These are phyloP conservation scores for Emergomyces orientalis DNA, from an alignment of 2,329 filamentous ascomycete species.

Conservation along the genomic window DNA sequence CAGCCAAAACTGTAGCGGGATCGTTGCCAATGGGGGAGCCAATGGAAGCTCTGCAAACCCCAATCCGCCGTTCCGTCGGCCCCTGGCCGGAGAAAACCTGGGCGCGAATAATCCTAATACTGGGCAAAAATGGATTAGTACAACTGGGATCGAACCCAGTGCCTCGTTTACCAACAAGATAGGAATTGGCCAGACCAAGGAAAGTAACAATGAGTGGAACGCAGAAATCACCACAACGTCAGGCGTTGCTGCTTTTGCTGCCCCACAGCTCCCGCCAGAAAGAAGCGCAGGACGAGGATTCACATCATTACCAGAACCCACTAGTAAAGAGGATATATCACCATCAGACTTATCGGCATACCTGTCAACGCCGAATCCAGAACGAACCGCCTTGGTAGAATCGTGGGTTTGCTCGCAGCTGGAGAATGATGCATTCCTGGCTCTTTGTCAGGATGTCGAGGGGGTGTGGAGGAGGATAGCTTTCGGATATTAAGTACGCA, in stretches of 20 bases:
- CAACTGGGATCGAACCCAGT: background rate
- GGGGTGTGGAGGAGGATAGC: slow-evolving; percentile 33
- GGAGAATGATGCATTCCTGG: slow-evolving; percentile 33
- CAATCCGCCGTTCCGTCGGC: background rate
- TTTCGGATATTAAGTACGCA: slow-evolving; percentile 23
- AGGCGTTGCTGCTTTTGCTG: background rate
- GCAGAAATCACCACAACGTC: background rate
- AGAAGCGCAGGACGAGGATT: background rate
- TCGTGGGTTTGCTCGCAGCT: slow-evolving; percentile 36
- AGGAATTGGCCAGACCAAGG: background rate
- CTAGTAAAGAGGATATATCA: slow-evolving; percentile 1
- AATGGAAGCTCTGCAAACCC: background rate
- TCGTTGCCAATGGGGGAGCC: background rate
- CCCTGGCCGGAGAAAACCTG: no score
- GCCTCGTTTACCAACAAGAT: background rate
- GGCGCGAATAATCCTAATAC: background rate
- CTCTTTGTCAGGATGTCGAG: slow-evolving; percentile 34
- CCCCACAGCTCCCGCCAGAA: background rate
- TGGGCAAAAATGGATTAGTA: background rate
- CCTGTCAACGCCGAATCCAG: slow-evolving; percentile 21
- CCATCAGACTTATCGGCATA: slow-evolving; percentile 26
- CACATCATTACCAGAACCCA: background rate
- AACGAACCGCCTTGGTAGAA: slow-evolving; percentile 28
- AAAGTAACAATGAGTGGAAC: background rate
- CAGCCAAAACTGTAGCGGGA: no score